Conservation (phyloP, 495 filamentous ascomycete genomes). For the Hypoxylon subgilvum region DNA sequence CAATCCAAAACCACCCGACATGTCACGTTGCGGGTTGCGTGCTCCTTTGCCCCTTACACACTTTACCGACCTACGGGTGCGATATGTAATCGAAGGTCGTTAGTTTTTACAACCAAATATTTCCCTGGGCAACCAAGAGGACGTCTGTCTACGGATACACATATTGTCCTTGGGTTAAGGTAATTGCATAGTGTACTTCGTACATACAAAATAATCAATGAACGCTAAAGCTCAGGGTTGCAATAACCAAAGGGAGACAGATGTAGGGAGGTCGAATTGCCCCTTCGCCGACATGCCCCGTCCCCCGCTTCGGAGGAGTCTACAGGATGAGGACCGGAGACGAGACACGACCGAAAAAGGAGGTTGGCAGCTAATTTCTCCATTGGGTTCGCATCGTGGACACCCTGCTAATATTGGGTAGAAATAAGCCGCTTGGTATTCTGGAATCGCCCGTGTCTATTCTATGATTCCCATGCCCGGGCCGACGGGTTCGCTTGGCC, state of each 20-base stretch:
- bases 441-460: conserved; percentile 27
- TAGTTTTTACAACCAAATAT: too few relatives aligned
- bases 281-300: conserved; percentile 19
- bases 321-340: conserved; percentile 17
- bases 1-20: conserved; percentile 18
- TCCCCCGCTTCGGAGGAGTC: conserved; percentile 35
- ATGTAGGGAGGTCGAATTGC: conserved; percentile 14
- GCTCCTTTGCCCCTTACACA: background rate
- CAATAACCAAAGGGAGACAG: background rate
- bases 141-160: too few relatives aligned
- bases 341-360: conserved; percentile 31
- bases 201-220: too few relatives aligned
- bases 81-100: too few relatives aligned
- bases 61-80: too few relatives aligned
- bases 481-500: conserved; percentile 18
- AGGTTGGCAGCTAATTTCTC: conserved; percentile 31
- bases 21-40: conserved; percentile 24
- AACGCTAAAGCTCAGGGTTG: background rate
- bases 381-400: conserved; percentile 23
- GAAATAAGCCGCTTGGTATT: conserved; percentile 23
- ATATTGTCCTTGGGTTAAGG: too few relatives aligned
- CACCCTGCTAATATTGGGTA: conserved; percentile 34
- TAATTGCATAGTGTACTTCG: too few relatives aligned
- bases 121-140: too few relatives aligned
- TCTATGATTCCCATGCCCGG: conserved; percentile 20